Conservation (phyloP, 768 basidiomycete genomes). For the Mycena metata region DNA sequence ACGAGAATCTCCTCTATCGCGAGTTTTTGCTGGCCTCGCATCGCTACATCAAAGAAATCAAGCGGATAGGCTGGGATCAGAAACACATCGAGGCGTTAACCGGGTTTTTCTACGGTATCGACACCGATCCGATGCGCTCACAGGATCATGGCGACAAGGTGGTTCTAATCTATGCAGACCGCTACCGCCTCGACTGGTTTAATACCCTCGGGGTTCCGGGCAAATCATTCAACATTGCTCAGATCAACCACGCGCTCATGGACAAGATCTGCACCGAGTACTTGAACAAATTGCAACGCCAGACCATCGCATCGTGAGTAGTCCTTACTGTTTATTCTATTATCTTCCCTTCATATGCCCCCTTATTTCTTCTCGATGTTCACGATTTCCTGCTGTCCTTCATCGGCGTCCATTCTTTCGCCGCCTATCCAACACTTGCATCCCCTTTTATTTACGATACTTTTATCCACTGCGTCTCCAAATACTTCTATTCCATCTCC, state of each 20-base stretch:
- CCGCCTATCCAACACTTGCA: too few relatives aligned
- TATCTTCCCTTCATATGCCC: too few relatives aligned
- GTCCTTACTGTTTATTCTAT: too few relatives aligned
- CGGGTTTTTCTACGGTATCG: not conserved
- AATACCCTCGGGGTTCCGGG: not conserved
- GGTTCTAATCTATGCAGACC: conserved; percentile 9
- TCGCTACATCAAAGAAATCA: conserved; percentile 12
- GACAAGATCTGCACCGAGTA: not conserved
- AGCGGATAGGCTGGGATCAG: not conserved
- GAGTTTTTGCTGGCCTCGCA: not conserved
- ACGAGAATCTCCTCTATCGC: not conserved
- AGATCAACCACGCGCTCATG: not conserved
- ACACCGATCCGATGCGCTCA: conserved; percentile 1
- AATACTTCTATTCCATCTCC: too few relatives aligned
- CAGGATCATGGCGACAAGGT: not conserved
- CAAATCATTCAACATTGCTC: conserved; percentile 1
- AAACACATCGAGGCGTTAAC: not conserved
- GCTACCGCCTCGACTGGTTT: conserved; percentile 11
- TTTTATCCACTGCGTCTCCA: too few relatives aligned
- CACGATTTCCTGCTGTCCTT: too few relatives aligned
- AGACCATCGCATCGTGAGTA: too few relatives aligned
- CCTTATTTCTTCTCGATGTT: too few relatives aligned
- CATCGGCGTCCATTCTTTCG: too few relatives aligned
- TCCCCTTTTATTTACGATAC: too few relatives aligned
- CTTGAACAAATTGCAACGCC: not conserved